phyloP scores from a whole-genome alignment of 805 yeast genomes.

The Kuraishia piskuri region DNA sequence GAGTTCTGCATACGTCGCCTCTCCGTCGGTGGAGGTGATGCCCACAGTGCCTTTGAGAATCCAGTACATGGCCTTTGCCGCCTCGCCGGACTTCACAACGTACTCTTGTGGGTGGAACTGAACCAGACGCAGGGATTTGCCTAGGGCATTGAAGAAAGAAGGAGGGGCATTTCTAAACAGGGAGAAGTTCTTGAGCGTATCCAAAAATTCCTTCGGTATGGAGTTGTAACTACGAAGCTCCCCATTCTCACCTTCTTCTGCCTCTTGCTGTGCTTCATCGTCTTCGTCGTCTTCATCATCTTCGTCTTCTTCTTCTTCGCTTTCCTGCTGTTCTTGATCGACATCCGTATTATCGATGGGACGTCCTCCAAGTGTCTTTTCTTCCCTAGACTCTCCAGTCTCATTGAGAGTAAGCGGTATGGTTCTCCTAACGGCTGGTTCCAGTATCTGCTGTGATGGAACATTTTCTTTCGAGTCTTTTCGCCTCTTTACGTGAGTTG shows the following conservation, averaged over 20 bases:
- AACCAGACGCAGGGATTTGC: conserved; percentile 46
- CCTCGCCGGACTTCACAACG: conserved; percentile 64
- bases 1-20: conserved; percentile 62
- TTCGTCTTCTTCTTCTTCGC: neutral
- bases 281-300: conserved; percentile 9
- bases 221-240: conserved; percentile 13
- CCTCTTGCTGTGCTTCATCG: conserved; percentile 13
- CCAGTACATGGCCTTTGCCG: conserved; percentile 74
- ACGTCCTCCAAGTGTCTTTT: neutral
- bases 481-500: neutral
- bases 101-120: conserved; percentile 62
- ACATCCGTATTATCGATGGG: neutral
- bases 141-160: conserved; percentile 51
- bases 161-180: conserved; percentile 61
- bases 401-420: neutral
- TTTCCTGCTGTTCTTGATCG: neutral
- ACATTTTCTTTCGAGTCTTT: neutral
- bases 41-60: conserved; percentile 66
- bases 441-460: neutral
- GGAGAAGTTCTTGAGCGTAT: conserved; percentile 48
- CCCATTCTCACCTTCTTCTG: conserved; percentile 10
- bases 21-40: conserved; percentile 75
- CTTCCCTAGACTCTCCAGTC: neutral
- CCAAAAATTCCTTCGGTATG: conserved; percentile 48
- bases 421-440: neutral